These are phyloP conservation scores for Glebionis coronaria DNA, from an alignment of 129 eudicot species.

Conservation along the genomic window DNA sequence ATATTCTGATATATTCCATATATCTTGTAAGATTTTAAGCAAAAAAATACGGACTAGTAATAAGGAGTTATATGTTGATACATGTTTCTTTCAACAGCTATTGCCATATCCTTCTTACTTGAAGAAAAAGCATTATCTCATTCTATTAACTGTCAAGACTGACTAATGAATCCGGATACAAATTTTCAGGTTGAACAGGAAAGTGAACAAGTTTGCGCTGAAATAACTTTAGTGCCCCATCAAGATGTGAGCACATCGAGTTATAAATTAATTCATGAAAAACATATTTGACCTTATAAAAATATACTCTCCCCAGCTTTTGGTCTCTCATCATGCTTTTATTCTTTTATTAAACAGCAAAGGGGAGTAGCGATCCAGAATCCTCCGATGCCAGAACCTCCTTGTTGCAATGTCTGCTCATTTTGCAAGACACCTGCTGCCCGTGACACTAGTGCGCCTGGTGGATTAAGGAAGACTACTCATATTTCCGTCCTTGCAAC, in stretches of 20 bases:
- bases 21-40: neutral
- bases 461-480: slow-evolving; percentile 78
- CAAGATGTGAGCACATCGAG: slow-evolving; percentile 52
- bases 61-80: neutral
- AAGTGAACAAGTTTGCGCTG: slow-evolving; percentile 80
- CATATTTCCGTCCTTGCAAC: slow-evolving; percentile 83
- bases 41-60: neutral
- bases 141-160: neutral
- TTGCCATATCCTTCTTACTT: too few species aligned
- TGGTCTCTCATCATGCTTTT: slow-evolving; percentile 10
- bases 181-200: slow-evolving; percentile 74
- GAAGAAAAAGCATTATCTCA: neutral
- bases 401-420: slow-evolving; percentile 63
- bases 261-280: neutral
- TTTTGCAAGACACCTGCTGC: slow-evolving; percentile 86
- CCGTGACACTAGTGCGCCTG: slow-evolving; percentile 82
- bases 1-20: neutral
- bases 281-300: neutral
- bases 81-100: neutral
- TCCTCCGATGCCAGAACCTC: slow-evolving; percentile 70
- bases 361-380: slow-evolving; percentile 66
- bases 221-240: slow-evolving; percentile 71
- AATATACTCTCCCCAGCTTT: neutral
- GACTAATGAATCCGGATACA: slow-evolving; percentile 18
- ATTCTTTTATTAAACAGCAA: slow-evolving; percentile 55